Percentiles rank a stretch among this genome's conserved stretches.
Evolutionary conservation across 2,329 filamentous ascomycete species (phyloP).

Genomic region (Cladophialophora exuberans): DNA sequence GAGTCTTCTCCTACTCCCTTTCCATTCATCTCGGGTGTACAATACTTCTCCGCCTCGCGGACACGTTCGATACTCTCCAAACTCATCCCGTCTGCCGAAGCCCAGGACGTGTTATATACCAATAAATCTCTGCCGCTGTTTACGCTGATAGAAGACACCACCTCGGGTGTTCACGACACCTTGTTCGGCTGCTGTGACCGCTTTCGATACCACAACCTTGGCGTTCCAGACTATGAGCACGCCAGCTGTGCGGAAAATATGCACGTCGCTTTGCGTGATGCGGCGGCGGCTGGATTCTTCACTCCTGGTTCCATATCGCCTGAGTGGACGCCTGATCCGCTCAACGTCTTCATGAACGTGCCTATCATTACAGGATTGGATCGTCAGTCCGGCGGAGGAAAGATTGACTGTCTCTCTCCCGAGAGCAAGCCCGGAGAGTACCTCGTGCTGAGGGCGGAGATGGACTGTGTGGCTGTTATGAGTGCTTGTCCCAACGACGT

Average conservation of each 20-base stretch:
- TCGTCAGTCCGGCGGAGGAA: slow-evolving; percentile 34
- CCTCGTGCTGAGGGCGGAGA: slow-evolving; percentile 41
- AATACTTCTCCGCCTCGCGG: slow-evolving; percentile 44
- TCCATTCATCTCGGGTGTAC: slow-evolving; percentile 30
- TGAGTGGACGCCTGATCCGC: slow-evolving; percentile 41
- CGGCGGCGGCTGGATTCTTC: slow-evolving; percentile 30
- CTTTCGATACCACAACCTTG: slow-evolving; percentile 43
- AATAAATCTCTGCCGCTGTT: slow-evolving; percentile 44
- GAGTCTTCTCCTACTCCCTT: slow-evolving; percentile 47
- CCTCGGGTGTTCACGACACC: slow-evolving; percentile 44
- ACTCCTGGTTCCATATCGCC: slow-evolving; percentile 34
- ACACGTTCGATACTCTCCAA: slow-evolving; percentile 40
- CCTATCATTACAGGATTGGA: slow-evolving; percentile 31
- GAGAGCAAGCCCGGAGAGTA: slow-evolving; percentile 42
- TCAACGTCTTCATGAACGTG: slow-evolving; percentile 51
- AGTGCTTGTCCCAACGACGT: slow-evolving; percentile 49
- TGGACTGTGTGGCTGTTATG: slow-evolving; percentile 44
- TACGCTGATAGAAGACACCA: slow-evolving; percentile 43
- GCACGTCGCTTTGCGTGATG: slow-evolving; percentile 38
- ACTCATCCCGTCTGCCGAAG: slow-evolving; percentile 31
- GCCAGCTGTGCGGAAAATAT: slow-evolving; percentile 48
- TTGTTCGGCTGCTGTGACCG: slow-evolving; percentile 48
- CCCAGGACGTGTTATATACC: slow-evolving; percentile 42
- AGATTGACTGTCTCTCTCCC: slow-evolving; percentile 36
- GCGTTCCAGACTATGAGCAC: slow-evolving; percentile 38